Evolutionary conservation across 768 basidiomycete genomes (phyloP).

Genomic region (Suillus subaureus): DNA sequence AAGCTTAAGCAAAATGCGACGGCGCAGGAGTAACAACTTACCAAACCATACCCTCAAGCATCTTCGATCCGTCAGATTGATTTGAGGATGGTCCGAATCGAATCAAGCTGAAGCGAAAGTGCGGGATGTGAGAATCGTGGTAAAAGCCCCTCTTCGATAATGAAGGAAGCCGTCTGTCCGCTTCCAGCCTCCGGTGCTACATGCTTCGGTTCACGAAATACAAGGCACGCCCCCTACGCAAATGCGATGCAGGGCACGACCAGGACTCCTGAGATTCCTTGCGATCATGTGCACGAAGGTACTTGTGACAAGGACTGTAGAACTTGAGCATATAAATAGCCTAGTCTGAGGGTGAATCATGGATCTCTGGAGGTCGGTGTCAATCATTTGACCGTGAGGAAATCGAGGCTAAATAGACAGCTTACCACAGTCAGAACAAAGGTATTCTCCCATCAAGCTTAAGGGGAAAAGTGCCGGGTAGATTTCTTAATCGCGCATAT

Average conservation of each 20-base stretch:
- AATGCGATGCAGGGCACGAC: not conserved
- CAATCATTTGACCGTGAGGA: not conserved
- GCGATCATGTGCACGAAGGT: not conserved
- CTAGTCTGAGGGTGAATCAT: not conserved
- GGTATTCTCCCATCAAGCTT: not conserved
- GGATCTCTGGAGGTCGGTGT: not conserved
- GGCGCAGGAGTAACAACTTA: constrained; percentile 17
- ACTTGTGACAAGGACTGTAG: not conserved
- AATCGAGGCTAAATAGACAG: constrained; percentile 4
- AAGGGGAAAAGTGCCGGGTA: not conserved
- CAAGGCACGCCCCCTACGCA: not conserved
- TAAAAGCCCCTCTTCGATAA: not conserved
- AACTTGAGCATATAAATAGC: constrained; percentile 6
- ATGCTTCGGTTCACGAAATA: not conserved
- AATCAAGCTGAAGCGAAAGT: constrained; percentile 6
- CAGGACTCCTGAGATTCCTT: not conserved
- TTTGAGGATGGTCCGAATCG: not conserved
- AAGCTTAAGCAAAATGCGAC: constrained; percentile 18
- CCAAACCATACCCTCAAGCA: constrained; percentile 28
- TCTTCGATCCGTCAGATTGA: constrained; percentile 14
- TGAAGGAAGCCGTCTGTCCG: not conserved
- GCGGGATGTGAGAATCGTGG: not conserved
- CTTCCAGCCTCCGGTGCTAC: not conserved
- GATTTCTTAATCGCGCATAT: constrained; percentile 4
- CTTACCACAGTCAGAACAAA: constrained; percentile 7